Base-by-base conservation (phyloP, 140 eudicot genomes). In the Stevia rebaudiana region DNA sequence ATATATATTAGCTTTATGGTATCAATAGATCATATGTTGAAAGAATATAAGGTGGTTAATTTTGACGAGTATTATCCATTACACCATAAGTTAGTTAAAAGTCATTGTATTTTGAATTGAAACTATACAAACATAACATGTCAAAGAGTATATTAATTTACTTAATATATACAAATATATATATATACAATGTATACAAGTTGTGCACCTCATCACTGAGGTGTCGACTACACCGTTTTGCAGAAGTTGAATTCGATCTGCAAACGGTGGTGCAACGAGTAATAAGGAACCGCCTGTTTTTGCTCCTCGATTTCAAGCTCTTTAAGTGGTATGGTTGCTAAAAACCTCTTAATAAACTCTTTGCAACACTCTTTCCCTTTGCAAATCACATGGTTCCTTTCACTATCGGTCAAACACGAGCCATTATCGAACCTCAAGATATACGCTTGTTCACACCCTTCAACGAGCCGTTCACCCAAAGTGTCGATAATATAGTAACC, bases 231-330 rank as follows among this genome's bases (percentile, higher is more conserved):
- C 52, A 42, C 67, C 36, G 24, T 43, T 18, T 55, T 58, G 65
- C 79, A 80, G 51, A 78, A 79, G 82, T 89, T 84, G 58, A 89
- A 89, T 61, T 89, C 97, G 53, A 89, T 89, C 69, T 86, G 95
- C 79, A 89, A 49, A n/a, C 95, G 73, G 11, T 81, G 81, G 73
- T 83, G 90, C 59, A 89, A 80, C 4, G 85, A 80, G 65, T 78
- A 79, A 61, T 85, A 76, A 24, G 88, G 82, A 46, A 86, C 85
- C 0, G 65, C 36, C 33, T 71, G 81, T 73, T 81, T 81, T 48
- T 65, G 47, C 81, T 83, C 92, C 58, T 83, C 81, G 11, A 37
- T 73, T 80, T 86, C 81, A 8, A 86, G 83, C 48, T 89, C 97
- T 73, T 68, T 64, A 0, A 89, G 73, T 18, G 83, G 82, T 61